These are phyloP conservation scores for Allantophomopsis lycopodina DNA, from an alignment of 2,329 filamentous ascomycete genomes.

Conservation along the genomic window DNA sequence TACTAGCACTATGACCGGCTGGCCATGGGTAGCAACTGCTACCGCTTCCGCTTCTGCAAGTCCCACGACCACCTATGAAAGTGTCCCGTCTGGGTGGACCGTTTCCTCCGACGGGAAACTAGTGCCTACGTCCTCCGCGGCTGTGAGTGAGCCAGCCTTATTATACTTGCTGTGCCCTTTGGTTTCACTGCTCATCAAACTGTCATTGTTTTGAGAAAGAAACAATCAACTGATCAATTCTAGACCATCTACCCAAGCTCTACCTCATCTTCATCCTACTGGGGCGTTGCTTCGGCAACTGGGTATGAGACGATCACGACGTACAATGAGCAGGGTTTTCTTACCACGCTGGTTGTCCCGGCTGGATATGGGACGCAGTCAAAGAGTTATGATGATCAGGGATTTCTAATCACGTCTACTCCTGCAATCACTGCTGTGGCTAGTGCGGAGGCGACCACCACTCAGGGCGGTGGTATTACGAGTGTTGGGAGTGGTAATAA, in stretches of 20 bases:
- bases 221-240: no score
- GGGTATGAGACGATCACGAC: constrained; percentile 28
- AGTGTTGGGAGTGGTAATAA: no score
- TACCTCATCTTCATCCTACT: constrained; percentile 4
- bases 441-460: background rate
- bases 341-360: constrained; percentile 26
- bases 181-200: no score
- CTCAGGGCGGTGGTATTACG: no score
- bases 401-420: constrained; percentile 23
- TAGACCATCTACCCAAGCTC: constrained; percentile 4
- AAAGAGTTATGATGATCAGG: constrained; percentile 29
- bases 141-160: constrained; percentile 44
- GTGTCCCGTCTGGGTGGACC: constrained; percentile 68
- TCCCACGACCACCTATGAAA: constrained; percentile 24
- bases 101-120: constrained; percentile 71
- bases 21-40: constrained; percentile 51
- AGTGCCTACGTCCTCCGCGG: constrained; percentile 54
- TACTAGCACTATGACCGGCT: constrained; percentile 42
- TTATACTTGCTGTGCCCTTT: constrained; percentile 2
- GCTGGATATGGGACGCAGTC: constrained; percentile 19
- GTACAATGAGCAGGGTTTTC: constrained; percentile 33
- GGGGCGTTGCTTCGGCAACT: constrained; percentile 10
- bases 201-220: no score
- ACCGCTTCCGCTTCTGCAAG: constrained; percentile 33
- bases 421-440: constrained; percentile 2